Percentiles rank a stretch among this genome's conserved stretches.
Conservation (phyloP, 164 flowering plant genomes). For the Vitis rupestris region DNA sequence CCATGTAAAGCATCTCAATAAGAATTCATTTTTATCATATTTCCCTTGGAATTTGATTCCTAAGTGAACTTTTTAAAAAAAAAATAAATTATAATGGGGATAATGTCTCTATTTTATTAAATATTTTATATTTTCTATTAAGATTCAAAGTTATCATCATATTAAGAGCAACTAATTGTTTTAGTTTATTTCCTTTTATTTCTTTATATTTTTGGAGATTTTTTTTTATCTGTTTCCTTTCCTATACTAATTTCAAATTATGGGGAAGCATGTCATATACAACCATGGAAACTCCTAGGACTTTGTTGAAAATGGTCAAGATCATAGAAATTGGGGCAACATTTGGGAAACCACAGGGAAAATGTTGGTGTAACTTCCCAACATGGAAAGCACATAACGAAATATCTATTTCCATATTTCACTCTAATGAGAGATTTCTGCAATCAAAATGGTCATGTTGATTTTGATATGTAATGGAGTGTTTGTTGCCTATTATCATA, state of each 20-base stretch:
- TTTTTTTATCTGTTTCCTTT: no score
- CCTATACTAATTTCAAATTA: no score
- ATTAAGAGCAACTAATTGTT: no score
- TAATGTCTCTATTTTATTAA: neutral
- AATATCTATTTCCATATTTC: neutral
- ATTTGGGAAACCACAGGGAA: neutral
- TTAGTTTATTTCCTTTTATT: no score
- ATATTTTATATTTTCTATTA: neutral
- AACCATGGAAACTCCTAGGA: no score
- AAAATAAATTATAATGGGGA: neutral
- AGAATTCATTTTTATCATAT: neutral
- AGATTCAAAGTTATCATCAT: neutral
- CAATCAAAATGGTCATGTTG: neutral
- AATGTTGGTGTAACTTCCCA: neutral
- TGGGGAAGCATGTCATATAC: no score
- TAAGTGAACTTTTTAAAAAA: neutral
- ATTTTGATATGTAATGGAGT: neutral
- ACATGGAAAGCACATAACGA: neutral
- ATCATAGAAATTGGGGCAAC: no score
- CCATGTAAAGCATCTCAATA: no score
- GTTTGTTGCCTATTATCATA: neutral
- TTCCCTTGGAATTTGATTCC: neutral
- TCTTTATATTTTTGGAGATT: no score
- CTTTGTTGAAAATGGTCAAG: no score
- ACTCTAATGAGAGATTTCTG: neutral